phyloP scores from a whole-genome alignment of 352 stramenopile genomes.

The Pythium biforme region DNA sequence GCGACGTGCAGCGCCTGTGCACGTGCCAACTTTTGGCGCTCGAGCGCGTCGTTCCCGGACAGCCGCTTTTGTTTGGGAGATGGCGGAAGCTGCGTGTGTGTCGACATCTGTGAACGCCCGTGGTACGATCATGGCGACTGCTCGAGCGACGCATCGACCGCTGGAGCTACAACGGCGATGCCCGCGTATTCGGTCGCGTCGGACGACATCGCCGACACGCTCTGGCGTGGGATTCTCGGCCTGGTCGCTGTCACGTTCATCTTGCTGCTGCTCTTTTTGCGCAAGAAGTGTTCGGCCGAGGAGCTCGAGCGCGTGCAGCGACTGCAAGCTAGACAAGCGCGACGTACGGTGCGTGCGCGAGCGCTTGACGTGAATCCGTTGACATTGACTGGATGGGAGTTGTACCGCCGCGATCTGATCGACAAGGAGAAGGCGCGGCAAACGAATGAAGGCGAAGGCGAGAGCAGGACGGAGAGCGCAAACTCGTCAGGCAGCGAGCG shows the following conservation, averaged over 20 bases:
- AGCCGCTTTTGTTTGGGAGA: constrained; percentile 17
- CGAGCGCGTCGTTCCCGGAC: constrained; percentile 3
- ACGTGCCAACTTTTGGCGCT: constrained; percentile 17
- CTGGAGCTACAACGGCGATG: too few species aligned
- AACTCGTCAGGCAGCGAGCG: neutral
- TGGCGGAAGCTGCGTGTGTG: constrained; percentile 12
- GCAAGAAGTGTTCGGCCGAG: constrained; percentile 7
- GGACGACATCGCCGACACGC: neutral
- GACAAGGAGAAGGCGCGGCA: constrained; percentile 3
- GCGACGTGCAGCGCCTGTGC: neutral
- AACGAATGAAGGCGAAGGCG: neutral
- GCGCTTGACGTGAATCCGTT: constrained; percentile 8
- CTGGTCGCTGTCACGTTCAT: constrained; percentile 9
- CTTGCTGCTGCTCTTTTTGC: constrained; percentile 6
- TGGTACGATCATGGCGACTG: neutral
- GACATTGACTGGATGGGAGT: constrained; percentile 14
- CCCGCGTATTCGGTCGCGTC: neutral
- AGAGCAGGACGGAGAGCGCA: constrained; percentile 2
- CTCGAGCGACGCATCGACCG: too few species aligned
- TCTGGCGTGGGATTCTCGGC: constrained; percentile 10
- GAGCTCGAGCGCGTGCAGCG: neutral
- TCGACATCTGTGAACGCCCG: constrained; percentile 13
- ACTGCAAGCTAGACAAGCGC: neutral
- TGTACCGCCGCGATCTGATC: constrained; percentile 9
- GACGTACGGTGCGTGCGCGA: neutral